These are phyloP conservation scores for Eucalyptus tenuipes DNA, from an alignment of 345 rosid genomes.

Conservation along the genomic window DNA sequence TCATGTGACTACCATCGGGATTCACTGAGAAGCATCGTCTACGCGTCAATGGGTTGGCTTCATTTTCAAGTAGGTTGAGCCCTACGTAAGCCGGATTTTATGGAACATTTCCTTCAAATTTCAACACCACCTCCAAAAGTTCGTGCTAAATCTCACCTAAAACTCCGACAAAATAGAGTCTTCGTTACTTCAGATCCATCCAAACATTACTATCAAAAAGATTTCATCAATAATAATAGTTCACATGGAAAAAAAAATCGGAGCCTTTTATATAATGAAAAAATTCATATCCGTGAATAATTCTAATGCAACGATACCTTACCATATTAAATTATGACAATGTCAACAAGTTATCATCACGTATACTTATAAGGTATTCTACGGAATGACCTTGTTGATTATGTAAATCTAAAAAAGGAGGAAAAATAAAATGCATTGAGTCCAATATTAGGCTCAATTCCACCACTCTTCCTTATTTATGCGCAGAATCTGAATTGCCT, in stretches of 20 bases:
- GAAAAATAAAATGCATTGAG: background rate
- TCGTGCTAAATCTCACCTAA: background rate
- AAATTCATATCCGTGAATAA: fast-evolving
- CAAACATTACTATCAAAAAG: background rate
- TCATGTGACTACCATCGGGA: background rate
- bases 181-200: background rate
- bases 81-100: background rate
- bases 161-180: background rate
- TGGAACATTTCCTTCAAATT: background rate
- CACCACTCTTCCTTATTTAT: background rate
- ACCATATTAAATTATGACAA: background rate
- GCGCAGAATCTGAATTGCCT: background rate
- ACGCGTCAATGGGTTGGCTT: background rate
- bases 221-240: background rate
- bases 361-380: background rate
- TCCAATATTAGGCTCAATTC: background rate
- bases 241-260: background rate
- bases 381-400: background rate
- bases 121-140: background rate
- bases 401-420: background rate
- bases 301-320: background rate
- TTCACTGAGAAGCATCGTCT: background rate
- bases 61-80: background rate
- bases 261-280: background rate
- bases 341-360: background rate